Conservation (phyloP, 768 basidiomycete species). For the Hypsizygus marmoreus region DNA sequence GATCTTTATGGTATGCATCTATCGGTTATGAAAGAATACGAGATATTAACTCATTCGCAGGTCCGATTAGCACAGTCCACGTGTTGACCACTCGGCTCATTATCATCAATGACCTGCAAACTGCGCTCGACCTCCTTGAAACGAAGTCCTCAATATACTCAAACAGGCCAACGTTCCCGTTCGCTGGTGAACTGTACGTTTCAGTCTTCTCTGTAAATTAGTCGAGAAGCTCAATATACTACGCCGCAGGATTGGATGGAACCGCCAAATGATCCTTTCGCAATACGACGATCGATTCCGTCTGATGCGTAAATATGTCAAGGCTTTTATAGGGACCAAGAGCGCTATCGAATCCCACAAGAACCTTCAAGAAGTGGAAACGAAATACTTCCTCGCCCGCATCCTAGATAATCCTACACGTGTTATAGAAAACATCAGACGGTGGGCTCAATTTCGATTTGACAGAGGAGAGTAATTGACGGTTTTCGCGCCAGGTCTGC, state of each 20-base stretch:
- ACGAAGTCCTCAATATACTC: constrained; percentile 19
- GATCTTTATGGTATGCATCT: constrained; percentile 13
- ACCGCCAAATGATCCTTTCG: constrained; percentile 21
- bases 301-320: constrained; percentile 21
- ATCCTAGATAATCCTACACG: constrained; percentile 10
- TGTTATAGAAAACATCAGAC: constrained; percentile 15
- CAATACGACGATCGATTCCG: constrained; percentile 19
- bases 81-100: constrained; percentile 16
- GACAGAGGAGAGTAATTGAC: too few species aligned
- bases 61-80: constrained; percentile 18
- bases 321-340: constrained; percentile 16
- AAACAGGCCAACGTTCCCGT: constrained; percentile 18
- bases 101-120: constrained; percentile 20
- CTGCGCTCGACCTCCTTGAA: constrained; percentile 18
- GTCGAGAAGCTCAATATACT: background rate
- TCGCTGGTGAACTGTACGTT: constrained; percentile 17
- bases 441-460: constrained; percentile 1
- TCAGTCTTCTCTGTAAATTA: background rate
- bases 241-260: constrained; percentile 16
- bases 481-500: constrained; percentile 5
- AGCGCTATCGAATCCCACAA: constrained; percentile 10
- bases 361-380: constrained; percentile 13
- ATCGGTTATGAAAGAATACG: background rate
- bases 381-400: constrained; percentile 17
- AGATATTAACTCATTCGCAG: constrained; percentile 1